Evolutionary conservation across 768 basidiomycete genomes (phyloP).

Genomic region (Tulasnella sp.): DNA sequence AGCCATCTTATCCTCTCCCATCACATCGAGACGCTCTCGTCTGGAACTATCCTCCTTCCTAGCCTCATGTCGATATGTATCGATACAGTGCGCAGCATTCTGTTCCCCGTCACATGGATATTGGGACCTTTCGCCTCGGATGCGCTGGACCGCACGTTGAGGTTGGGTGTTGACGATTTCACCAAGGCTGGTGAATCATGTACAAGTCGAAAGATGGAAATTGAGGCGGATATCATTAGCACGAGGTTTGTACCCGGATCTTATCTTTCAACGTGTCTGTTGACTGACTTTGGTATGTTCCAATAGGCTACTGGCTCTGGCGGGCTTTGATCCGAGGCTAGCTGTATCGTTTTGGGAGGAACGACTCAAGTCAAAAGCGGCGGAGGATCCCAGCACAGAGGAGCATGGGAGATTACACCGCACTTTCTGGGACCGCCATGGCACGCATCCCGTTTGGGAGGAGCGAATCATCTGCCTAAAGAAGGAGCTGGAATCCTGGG

Average conservation of each 20-base stretch:
- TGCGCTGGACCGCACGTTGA: slow-evolving; percentile 40
- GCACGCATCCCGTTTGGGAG: slow-evolving; percentile 58
- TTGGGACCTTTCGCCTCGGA: slow-evolving; percentile 94
- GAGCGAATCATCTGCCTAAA: slow-evolving; percentile 50
- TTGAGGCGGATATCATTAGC: slow-evolving; percentile 87
- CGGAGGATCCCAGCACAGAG: slow-evolving; percentile 9
- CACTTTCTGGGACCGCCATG: slow-evolving; percentile 17
- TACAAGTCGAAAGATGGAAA: slow-evolving; percentile 72
- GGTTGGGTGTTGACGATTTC: slow-evolving; percentile 42
- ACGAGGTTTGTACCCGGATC: slow-evolving; percentile 43
- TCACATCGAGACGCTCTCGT: slow-evolving; percentile 86
- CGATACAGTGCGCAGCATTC: slow-evolving; percentile 63
- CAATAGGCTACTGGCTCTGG: slow-evolving; percentile 77
- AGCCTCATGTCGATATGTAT: slow-evolving; percentile 64
- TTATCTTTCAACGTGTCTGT: not conserved
- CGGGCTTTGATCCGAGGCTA: slow-evolving; percentile 77
- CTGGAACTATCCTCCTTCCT: slow-evolving; percentile 70
- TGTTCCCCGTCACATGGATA: slow-evolving; percentile 58
- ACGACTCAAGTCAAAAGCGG: slow-evolving; percentile 24
- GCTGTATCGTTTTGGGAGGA: slow-evolving; percentile 78
- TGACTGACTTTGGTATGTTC: not conserved
- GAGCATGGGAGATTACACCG: slow-evolving; percentile 26
- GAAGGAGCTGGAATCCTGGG: slow-evolving; percentile 65
- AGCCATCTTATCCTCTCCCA: slow-evolving; percentile 85
- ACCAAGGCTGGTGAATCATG: slow-evolving; percentile 62